Percentiles rank a stretch among this genome's conserved stretches.
Evolutionary conservation across 1,139 yeast genomes (phyloP).

Genomic region (Taiozyma sp.): DNA sequence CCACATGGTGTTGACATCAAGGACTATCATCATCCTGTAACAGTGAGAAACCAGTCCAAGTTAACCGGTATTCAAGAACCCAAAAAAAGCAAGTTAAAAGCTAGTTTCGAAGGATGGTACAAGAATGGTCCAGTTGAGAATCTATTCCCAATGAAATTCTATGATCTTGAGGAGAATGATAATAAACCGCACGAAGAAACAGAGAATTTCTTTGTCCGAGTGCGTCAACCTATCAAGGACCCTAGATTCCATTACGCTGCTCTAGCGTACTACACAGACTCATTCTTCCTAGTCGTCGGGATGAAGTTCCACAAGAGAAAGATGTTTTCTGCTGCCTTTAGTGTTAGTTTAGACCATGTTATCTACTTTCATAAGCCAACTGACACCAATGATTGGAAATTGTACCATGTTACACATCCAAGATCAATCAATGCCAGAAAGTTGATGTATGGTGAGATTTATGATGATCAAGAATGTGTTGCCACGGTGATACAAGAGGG

Average conservation of each 20-base stretch:
- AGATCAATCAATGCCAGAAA: constrained; percentile 52
- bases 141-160: constrained; percentile 40
- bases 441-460: constrained; percentile 57
- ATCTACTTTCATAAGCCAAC: constrained; percentile 62
- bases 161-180: constrained; percentile 20
- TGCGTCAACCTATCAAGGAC: constrained; percentile 31
- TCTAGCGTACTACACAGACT: constrained; percentile 59
- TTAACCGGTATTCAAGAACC: neutral
- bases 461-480: constrained; percentile 49
- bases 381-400: constrained; percentile 50
- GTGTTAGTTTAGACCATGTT: constrained; percentile 64
- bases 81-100: neutral
- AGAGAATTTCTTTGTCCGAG: constrained; percentile 37
- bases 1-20: constrained; percentile 11
- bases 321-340: constrained; percentile 37
- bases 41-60: constrained; percentile 1
- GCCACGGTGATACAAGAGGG: constrained; percentile 73
- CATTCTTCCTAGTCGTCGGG: constrained; percentile 47
- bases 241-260: constrained; percentile 48
- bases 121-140: constrained; percentile 35
- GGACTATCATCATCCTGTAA: constrained; percentile 3
- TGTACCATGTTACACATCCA: constrained; percentile 45
- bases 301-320: constrained; percentile 39
- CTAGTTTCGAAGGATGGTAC: constrained; percentile 1
- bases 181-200: constrained; percentile 33